A percentile compares a stretch with the other conserved stretches of the same genome.
Evolutionary conservation across 495 filamentous ascomycete genomes (phyloP).

Genomic region (Aspergillus panamensis): DNA sequence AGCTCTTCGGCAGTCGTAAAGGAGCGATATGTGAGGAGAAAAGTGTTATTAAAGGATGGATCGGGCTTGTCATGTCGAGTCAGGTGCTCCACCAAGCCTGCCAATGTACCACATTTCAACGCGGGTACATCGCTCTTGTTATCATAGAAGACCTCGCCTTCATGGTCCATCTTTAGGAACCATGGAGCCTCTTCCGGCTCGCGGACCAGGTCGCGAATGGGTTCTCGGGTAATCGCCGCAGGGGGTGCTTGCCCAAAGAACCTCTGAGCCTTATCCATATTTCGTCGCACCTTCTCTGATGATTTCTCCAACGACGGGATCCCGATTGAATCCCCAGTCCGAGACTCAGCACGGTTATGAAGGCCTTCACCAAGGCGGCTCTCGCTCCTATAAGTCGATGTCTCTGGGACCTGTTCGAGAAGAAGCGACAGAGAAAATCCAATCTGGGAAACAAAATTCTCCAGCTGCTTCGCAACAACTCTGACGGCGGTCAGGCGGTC

Average conservation of each 20-base stretch:
- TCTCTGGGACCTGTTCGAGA: constrained; percentile 68
- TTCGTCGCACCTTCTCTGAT: constrained; percentile 58
- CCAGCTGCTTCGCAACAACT: constrained; percentile 70
- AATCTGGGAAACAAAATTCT: constrained; percentile 81
- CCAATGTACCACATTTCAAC: constrained; percentile 83
- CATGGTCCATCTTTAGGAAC: constrained; percentile 83
- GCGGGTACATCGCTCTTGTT: constrained; percentile 65
- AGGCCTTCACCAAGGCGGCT: constrained; percentile 34
- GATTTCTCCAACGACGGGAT: constrained; percentile 58
- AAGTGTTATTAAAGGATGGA: constrained; percentile 94
- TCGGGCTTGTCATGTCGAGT: constrained; percentile 95
- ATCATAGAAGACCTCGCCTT: constrained; percentile 88
- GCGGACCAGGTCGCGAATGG: constrained; percentile 43
- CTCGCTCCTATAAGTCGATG: constrained; percentile 30
- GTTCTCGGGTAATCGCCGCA: constrained; percentile 44
- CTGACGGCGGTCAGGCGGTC: constrained; percentile 77
- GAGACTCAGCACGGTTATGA: constrained; percentile 36
- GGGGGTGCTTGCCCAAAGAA: constrained; percentile 86
- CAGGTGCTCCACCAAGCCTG: constrained; percentile 90
- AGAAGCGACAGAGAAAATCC: constrained; percentile 83
- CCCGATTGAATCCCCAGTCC: constrained; percentile 46
- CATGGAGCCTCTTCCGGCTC: constrained; percentile 72
- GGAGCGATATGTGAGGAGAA: constrained; percentile 92
- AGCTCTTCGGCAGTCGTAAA: constrained; percentile 88
- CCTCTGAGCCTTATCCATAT: constrained; percentile 77